phyloP scores from a whole-genome alignment of 2,329 filamentous ascomycete species.

The Sclerotiophoma versabilis region DNA sequence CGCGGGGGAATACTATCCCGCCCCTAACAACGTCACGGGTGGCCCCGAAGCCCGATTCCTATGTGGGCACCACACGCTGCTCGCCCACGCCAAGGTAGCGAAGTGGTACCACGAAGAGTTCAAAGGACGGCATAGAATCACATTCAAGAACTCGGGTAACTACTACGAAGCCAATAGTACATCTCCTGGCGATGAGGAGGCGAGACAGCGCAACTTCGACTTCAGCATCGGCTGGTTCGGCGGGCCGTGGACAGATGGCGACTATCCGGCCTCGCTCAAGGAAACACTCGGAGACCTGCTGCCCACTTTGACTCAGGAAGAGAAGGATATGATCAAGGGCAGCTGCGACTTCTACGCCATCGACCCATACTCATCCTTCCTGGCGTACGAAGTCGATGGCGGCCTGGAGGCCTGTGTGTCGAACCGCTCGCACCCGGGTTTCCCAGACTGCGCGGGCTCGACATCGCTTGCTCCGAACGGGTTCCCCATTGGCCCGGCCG shows the following conservation, averaged over 20 bases:
- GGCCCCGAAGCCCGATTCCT: conserved; percentile 53
- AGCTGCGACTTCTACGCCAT: conserved; percentile 55
- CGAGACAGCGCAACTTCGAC: conserved; percentile 51
- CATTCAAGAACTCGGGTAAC: conserved; percentile 54
- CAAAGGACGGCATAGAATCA: conserved; percentile 51
- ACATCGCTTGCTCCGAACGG: conserved; percentile 46
- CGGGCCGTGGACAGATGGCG: conserved; percentile 56
- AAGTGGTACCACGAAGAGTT: conserved; percentile 58
- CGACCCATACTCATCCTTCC: conserved; percentile 46
- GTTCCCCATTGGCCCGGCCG: conserved; percentile 56
- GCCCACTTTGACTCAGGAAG: conserved; percentile 47
- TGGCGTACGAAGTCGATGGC: conserved; percentile 41
- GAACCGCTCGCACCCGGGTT: conserved; percentile 51
- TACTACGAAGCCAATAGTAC: conserved; percentile 51
- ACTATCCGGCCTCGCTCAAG: conserved; percentile 51
- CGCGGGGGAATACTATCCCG: conserved; percentile 55
- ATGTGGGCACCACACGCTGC: conserved; percentile 54
- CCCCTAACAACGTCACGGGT: conserved; percentile 52
- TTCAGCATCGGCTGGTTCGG: conserved; percentile 56
- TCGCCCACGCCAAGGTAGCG: conserved; percentile 53
- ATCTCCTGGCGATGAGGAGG: conserved; percentile 45
- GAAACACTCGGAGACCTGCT: conserved; percentile 51
- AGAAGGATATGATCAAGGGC: conserved; percentile 53
- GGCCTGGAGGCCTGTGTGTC: conserved; percentile 50
- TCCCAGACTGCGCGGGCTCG: conserved; percentile 52